Conservation (phyloP, 2,329 filamentous ascomycete genomes). For the Zymoseptoria ardabiliae region DNA sequence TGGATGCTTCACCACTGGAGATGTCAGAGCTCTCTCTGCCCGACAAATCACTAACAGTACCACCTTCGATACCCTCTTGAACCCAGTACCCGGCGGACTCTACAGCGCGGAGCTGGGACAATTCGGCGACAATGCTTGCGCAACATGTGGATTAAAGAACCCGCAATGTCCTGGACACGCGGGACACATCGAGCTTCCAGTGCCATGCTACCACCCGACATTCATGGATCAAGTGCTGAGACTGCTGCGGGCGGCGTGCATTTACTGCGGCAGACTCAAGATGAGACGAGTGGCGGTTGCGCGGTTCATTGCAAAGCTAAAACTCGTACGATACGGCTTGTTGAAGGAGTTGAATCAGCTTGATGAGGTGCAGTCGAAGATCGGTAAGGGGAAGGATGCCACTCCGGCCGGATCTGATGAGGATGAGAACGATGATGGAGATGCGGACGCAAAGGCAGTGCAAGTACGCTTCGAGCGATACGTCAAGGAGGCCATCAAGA, state of each 20-base stretch:
- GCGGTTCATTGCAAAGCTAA: slow-evolving; percentile 74
- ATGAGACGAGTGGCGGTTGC: slow-evolving; percentile 70
- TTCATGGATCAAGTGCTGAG: slow-evolving; percentile 90
- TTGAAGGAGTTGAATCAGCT: slow-evolving; percentile 56
- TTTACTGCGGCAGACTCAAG: slow-evolving; percentile 83
- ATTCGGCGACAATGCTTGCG: slow-evolving; percentile 77
- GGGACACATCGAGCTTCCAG: slow-evolving; percentile 90
- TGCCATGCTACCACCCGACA: slow-evolving; percentile 90
- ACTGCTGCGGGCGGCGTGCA: slow-evolving; percentile 77
- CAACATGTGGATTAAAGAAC: slow-evolving; percentile 81
- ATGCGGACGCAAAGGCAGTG: slow-evolving; percentile 49
- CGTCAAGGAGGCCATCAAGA: slow-evolving; percentile 63
- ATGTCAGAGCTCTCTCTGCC: slow-evolving; percentile 84
- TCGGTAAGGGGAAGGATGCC: slow-evolving; percentile 8
- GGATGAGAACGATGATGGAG: slow-evolving; percentile 55
- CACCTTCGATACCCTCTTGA: slow-evolving; percentile 88
- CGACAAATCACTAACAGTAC: slow-evolving; percentile 87
- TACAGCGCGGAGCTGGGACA: slow-evolving; percentile 90
- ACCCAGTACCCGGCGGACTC: slow-evolving; percentile 81
- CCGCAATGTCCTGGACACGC: slow-evolving; percentile 79
- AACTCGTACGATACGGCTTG: slow-evolving; percentile 76
- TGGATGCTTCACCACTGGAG: slow-evolving; percentile 69
- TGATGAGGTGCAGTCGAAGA: slow-evolving; percentile 35
- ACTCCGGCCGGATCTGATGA: slow-evolving; percentile 31
- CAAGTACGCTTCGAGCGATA: slow-evolving; percentile 56